phyloP scores from a whole-genome alignment of 768 basidiomycete species.

The Symmetrospora coprosmae region DNA sequence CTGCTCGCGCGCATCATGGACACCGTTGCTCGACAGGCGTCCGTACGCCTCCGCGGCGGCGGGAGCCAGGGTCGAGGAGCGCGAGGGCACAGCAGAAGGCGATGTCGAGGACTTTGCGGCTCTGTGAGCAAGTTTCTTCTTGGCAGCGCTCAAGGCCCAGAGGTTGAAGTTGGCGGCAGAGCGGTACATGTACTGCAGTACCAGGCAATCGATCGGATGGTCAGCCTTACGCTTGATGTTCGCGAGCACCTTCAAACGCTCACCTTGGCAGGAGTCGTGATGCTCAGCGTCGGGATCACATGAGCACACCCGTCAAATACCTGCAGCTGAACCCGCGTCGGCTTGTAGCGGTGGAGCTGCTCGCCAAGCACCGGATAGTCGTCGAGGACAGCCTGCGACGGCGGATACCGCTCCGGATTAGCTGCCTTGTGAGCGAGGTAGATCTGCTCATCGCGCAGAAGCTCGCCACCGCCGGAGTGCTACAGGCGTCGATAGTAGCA shows the following conservation, averaged over 20 bases:
- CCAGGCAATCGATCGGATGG: too few relatives aligned
- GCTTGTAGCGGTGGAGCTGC: slow-evolving; percentile 22
- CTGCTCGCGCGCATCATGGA: not conserved
- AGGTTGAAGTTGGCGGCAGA: slow-evolving; percentile 39
- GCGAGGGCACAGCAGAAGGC: not conserved
- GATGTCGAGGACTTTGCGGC: not conserved
- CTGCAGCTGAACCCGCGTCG: slow-evolving; percentile 32
- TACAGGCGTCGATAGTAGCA: not conserved
- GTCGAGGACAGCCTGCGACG: slow-evolving; percentile 46
- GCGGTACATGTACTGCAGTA: slow-evolving; percentile 37
- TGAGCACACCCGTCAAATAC: slow-evolving; percentile 31
- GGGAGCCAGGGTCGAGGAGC: not conserved
- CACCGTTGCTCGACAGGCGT: not conserved
- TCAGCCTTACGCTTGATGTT: not conserved
- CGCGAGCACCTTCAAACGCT: not conserved
- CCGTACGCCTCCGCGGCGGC: not conserved
- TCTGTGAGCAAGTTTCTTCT: not conserved
- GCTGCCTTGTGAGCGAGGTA: slow-evolving; percentile 82
- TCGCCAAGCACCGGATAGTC: slow-evolving; percentile 35
- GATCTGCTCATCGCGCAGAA: slow-evolving; percentile 78
- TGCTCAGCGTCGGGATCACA: slow-evolving; percentile 31
- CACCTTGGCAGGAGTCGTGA: slow-evolving; percentile 35
- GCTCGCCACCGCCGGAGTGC: slow-evolving; percentile 64
- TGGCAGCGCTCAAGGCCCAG: slow-evolving; percentile 34
- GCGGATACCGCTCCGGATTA: slow-evolving; percentile 58